Evolutionary conservation across 495 filamentous ascomycete species (phyloP).

Genomic region (Ramalina intermedia): DNA sequence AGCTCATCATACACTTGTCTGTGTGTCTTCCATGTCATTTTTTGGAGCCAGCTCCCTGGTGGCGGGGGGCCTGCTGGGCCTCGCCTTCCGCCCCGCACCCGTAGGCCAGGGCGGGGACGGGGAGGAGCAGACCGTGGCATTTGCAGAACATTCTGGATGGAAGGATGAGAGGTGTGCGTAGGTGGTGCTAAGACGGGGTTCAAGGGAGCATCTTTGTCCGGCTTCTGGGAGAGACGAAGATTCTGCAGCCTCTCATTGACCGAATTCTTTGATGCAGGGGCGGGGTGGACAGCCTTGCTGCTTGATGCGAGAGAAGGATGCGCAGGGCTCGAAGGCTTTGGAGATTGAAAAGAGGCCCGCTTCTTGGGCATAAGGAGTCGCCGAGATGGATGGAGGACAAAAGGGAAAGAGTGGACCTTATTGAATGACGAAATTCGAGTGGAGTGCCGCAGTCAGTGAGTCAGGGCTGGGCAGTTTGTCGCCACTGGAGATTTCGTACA

Average conservation of each 20-base stretch:
- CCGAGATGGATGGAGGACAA: too few species aligned
- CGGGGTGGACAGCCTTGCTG: background rate
- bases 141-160: conserved; percentile 3
- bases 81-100: conserved; percentile 7
- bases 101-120: conserved; percentile 8
- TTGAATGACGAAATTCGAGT: too few species aligned
- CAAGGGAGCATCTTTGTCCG: background rate
- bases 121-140: conserved; percentile 4
- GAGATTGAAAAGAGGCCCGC: conserved; percentile 2
- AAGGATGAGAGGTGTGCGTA: conserved; percentile 2
- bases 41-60: conserved; percentile 9
- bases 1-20: background rate
- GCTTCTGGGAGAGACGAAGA: conserved; percentile 2
- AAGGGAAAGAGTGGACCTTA: too few species aligned
- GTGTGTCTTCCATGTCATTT: background rate
- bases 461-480: too few species aligned
- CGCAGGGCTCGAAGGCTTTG: conserved; percentile 7
- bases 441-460: too few species aligned
- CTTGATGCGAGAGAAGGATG: conserved; percentile 10
- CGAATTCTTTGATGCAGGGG: conserved; percentile 3
- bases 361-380: conserved; percentile 9
- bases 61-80: conserved; percentile 8
- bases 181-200: background rate
- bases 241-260: conserved; percentile 11
- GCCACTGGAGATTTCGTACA: too few species aligned